phyloP scores from a whole-genome alignment of 768 basidiomycete genomes.

The Cubamyces lactineus region DNA sequence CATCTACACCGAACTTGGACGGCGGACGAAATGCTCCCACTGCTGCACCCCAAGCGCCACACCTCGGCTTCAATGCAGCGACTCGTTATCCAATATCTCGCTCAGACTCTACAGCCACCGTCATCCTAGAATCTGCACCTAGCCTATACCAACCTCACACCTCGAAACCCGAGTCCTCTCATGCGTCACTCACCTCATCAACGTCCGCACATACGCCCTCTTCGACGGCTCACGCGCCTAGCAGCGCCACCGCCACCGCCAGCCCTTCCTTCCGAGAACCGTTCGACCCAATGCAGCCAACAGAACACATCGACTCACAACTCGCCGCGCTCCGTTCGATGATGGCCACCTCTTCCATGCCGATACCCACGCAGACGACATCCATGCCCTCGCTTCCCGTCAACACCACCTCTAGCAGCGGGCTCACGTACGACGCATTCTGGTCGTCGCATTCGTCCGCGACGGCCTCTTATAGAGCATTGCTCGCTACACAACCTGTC shows the following conservation, averaged over 20 bases:
- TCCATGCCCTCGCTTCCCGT: background rate
- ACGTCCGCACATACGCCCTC: background rate
- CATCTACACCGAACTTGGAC: constrained; percentile 11
- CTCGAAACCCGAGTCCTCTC: background rate
- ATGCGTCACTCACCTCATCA: background rate
- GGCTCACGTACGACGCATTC: constrained; percentile 29
- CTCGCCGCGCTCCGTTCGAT: constrained; percentile 24
- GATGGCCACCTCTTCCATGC: constrained; percentile 17
- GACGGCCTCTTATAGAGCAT: constrained; percentile 16
- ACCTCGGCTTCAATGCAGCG: constrained; percentile 1
- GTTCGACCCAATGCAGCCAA: constrained; percentile 25
- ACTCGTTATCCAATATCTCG: constrained; percentile 23
- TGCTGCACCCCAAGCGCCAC: constrained; percentile 18
- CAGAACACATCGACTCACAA: constrained; percentile 25
- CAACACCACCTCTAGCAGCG: constrained; percentile 1
- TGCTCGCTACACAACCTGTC: constrained; percentile 3
- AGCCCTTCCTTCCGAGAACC: constrained; percentile 16
- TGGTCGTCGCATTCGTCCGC: constrained; percentile 26
- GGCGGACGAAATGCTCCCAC: background rate
- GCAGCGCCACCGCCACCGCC: background rate
- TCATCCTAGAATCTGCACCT: constrained; percentile 13
- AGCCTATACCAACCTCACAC: background rate
- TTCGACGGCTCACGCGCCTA: background rate
- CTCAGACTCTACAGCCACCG: constrained; percentile 21
- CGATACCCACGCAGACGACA: constrained; percentile 14